Base-by-base conservation (phyloP, 1,284 basidiomycete species). In the Ganoderma resinaceum region DNA sequence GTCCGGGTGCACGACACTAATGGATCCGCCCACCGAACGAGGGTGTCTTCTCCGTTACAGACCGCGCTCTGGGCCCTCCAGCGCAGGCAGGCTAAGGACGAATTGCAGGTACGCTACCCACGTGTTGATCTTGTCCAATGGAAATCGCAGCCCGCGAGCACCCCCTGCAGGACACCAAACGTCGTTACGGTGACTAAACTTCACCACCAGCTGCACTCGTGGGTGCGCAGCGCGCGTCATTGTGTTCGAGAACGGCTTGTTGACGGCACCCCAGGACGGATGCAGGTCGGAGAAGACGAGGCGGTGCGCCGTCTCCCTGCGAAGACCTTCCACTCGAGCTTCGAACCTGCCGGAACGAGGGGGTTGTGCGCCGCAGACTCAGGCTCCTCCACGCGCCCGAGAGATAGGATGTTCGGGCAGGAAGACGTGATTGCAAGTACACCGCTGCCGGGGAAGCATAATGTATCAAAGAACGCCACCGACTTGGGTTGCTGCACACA, bases 61-160 rank as follows among this genome's bases (percentile, higher is more conserved):
- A 23, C 35, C 61, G 18, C n/a, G 68, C 61, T 69, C 68, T 63
- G 61, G 68, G 46, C 62, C 59, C 57, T 43, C 29, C 23, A 33
- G 31, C n/a, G 43, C 38, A 65, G 57, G 62, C 55, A 57, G 40
- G 53, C 61, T 33, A 55, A 42, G 63, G 49, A 46, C 65, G 46
- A 63, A 61, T 60, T 49, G 57, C 62, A 43, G 62, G 61, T 35
- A 63, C 49, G 60, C 62, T 66, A 63, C 64, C 68, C 68, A 69
- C 68, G 68, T 69, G 64, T 66, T 69, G 68, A 69, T 69, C 57
- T 66, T 62, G 43, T 63, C 29, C 64, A 53, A 61, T 58, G 62
- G 58, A 58, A 52, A 61, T 57, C 55, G 38, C 42, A 49, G 43
- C 40, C 14, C 63, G 58, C 31, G 35, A 35, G 9, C 55, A 58